phyloP scores from a whole-genome alignment of 371 early-diverging fungal genomes.

The Rhizopus stolonifer region DNA sequence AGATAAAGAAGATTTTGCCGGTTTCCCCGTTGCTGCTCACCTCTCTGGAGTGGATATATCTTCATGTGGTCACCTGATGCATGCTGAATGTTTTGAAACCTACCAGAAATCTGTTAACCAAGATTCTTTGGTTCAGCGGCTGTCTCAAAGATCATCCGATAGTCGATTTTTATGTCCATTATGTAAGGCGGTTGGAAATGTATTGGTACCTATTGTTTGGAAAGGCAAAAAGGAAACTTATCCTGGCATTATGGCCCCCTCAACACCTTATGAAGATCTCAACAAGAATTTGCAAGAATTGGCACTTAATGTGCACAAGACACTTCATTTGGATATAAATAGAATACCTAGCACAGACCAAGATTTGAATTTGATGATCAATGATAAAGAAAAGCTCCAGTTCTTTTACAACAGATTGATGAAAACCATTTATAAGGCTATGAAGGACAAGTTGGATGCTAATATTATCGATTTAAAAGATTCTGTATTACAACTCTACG shows the following conservation, averaged over 20 bases:
- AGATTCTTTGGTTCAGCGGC: neutral
- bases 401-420: conserved; percentile 30
- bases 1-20: conserved; percentile 22
- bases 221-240: conserved; percentile 62
- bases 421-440: conserved; percentile 16
- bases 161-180: conserved; percentile 91
- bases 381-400: conserved; percentile 26
- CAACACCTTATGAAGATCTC: conserved; percentile 23
- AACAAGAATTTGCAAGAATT: conserved; percentile 14
- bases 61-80: conserved; percentile 96
- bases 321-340: neutral
- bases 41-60: conserved; percentile 67
- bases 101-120: conserved; percentile 70
- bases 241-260: conserved; percentile 49
- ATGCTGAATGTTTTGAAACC: conserved; percentile 82
- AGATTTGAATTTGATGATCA: conserved; percentile 21
- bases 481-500: conserved; percentile 31
- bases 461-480: conserved; percentile 8
- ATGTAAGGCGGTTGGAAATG: conserved; percentile 93
- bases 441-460: neutral
- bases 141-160: conserved; percentile 34
- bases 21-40: conserved; percentile 59
- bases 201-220: conserved; percentile 71
- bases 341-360: neutral
- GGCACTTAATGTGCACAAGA: conserved; percentile 3